Evolutionary conservation across 495 filamentous ascomycete species (phyloP).

Genomic region (Hypoxylon rickii): DNA sequence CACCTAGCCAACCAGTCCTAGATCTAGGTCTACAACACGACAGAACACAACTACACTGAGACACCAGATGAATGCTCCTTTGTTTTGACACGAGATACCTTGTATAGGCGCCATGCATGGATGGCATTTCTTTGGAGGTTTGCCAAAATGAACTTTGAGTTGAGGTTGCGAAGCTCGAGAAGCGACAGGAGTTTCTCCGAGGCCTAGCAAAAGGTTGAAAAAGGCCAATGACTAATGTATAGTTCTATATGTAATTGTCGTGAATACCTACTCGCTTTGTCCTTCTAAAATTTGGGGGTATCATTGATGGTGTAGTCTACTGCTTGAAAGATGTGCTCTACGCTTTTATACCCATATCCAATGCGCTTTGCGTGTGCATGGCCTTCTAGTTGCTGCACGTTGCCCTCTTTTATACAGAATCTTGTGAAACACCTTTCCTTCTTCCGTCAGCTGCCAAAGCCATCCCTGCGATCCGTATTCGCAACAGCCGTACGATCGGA

Average conservation of each 20-base stretch:
- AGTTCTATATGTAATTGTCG: slow-evolving; percentile 40
- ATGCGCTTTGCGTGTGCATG: too few species aligned
- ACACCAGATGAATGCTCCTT: slow-evolving; percentile 20
- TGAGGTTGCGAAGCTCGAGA: slow-evolving; percentile 7
- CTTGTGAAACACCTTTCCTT: too few species aligned
- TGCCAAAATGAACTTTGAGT: slow-evolving; percentile 19
- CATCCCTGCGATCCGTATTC: too few species aligned
- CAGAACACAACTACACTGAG: slow-evolving; percentile 8
- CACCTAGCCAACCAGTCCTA: slow-evolving; percentile 53
- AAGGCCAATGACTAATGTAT: slow-evolving; percentile 40
- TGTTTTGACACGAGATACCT: slow-evolving; percentile 34
- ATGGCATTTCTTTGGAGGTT: slow-evolving; percentile 23
- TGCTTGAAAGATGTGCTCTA: too few species aligned
- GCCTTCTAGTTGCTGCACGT: too few species aligned
- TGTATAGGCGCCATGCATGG: slow-evolving; percentile 22
- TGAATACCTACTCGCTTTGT: slow-evolving; percentile 32
- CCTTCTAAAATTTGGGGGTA: too few species aligned
- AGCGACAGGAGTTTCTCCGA: slow-evolving; percentile 7
- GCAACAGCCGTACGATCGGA: too few species aligned
- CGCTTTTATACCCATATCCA: too few species aligned
- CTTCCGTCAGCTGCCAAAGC: too few species aligned
- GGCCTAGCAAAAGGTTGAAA: slow-evolving; percentile 20
- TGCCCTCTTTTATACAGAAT: too few species aligned
- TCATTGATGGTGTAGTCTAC: too few species aligned
- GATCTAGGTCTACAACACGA: slow-evolving; percentile 8